These are phyloP conservation scores for Coemansia sp. DNA, from an alignment of 371 early-diverging fungal genomes.

Conservation along the genomic window DNA sequence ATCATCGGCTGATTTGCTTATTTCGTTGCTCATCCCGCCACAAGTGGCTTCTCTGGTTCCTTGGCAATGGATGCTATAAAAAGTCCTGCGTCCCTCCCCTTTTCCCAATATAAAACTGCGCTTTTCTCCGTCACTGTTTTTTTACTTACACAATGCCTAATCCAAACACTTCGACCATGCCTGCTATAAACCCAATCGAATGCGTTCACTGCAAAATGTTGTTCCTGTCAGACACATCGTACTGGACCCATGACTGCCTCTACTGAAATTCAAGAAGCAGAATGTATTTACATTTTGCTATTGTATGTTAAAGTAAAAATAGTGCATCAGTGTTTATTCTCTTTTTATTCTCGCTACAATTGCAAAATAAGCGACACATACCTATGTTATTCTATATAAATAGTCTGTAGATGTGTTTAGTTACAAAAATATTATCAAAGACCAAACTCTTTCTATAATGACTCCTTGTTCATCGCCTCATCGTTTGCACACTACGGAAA, in stretches of 20 bases:
- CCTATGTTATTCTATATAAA: too few species aligned
- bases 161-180: background rate
- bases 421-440: too few species aligned
- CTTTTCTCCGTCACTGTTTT: background rate
- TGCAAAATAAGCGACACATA: too few species aligned
- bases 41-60: too few species aligned
- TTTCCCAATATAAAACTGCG: background rate
- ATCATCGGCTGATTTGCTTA: too few species aligned
- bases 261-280: background rate
- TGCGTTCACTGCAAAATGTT: background rate
- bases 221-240: background rate
- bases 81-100: background rate
- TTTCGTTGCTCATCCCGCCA: too few species aligned
- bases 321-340: too few species aligned
- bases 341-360: too few species aligned
- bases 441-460: too few species aligned
- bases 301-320: too few species aligned
- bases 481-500: background rate
- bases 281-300: background rate
- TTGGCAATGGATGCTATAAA: background rate
- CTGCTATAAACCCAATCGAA: background rate
- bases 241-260: background rate
- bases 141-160: background rate
- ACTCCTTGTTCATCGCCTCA: too few species aligned
- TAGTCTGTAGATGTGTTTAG: too few species aligned